These are phyloP conservation scores for Selenicereus undatus DNA, from an alignment of 148 eudicot genomes.

Conservation along the genomic window DNA sequence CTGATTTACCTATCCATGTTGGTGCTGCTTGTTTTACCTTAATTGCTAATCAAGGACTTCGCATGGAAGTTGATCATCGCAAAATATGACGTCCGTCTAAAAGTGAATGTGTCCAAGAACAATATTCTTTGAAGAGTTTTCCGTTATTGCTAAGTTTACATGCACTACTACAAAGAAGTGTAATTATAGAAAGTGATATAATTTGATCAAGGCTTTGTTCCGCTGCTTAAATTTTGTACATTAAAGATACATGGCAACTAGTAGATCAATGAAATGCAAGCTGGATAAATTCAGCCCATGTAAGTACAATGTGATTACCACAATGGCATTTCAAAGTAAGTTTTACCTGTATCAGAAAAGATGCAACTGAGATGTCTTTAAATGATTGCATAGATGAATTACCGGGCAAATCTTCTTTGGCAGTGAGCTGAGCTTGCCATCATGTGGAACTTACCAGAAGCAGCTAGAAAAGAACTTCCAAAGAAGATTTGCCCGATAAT, in stretches of 20 bases:
- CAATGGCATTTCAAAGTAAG: background rate
- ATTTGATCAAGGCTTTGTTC: background rate
- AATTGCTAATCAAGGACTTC: no score
- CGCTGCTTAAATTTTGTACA: background rate
- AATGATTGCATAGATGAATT: constrained; percentile 21
- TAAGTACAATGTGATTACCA: background rate
- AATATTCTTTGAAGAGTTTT: no score
- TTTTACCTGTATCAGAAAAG: background rate
- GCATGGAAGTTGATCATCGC: no score
- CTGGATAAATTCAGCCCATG: background rate
- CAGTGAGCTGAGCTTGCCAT: constrained; percentile 11
- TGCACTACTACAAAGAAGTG: background rate
- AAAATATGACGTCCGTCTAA: no score
- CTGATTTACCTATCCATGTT: no score
- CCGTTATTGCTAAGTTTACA: no score
- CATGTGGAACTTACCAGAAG: background rate
- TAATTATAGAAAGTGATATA: background rate
- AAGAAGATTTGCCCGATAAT: constrained; percentile 55
- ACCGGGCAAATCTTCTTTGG: constrained; percentile 42
- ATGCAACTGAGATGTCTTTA: background rate
- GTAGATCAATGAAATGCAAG: background rate
- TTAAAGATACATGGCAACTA: background rate
- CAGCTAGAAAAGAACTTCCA: constrained; percentile 29
- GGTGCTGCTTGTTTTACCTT: no score
- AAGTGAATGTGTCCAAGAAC: no score